Conservation (phyloP, 1,284 basidiomycete genomes). For the Trichosporon ovoides region DNA sequence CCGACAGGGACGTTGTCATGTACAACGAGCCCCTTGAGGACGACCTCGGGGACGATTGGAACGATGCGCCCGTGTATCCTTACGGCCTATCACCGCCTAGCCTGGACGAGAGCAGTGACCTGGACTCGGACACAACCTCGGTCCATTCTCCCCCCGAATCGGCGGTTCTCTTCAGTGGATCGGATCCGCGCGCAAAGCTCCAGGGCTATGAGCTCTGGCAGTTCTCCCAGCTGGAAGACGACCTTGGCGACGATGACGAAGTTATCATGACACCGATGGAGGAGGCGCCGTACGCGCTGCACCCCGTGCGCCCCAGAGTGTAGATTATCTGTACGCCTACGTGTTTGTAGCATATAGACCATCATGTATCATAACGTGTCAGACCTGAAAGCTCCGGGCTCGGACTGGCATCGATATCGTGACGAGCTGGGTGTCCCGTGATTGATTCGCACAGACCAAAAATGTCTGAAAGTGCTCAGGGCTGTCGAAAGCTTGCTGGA, state of each 20-base stretch:
- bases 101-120: not conserved
- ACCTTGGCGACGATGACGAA: not conserved
- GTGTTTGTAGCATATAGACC: not conserved
- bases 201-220: not conserved
- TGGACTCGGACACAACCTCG: not conserved
- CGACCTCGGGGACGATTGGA: not conserved
- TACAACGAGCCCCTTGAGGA: not conserved
- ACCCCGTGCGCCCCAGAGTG: not conserved
- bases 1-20: not conserved
- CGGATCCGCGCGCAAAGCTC: not conserved
- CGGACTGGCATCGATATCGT: too few species aligned
- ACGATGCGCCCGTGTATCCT: not conserved
- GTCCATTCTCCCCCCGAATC: not conserved
- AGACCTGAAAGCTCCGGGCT: too few species aligned
- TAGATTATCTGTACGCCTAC: not conserved
- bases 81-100: not conserved
- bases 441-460: too few species aligned
- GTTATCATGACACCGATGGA: not conserved
- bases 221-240: not conserved
- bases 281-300: not conserved
- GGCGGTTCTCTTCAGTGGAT: not conserved
- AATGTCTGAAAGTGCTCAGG: too few species aligned
- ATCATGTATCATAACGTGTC: not conserved
- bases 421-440: too few species aligned
- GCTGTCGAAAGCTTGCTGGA: too few species aligned